Evolutionary conservation across 495 filamentous ascomycete genomes (phyloP).

Genomic region (Lophiotrema nucula): DNA sequence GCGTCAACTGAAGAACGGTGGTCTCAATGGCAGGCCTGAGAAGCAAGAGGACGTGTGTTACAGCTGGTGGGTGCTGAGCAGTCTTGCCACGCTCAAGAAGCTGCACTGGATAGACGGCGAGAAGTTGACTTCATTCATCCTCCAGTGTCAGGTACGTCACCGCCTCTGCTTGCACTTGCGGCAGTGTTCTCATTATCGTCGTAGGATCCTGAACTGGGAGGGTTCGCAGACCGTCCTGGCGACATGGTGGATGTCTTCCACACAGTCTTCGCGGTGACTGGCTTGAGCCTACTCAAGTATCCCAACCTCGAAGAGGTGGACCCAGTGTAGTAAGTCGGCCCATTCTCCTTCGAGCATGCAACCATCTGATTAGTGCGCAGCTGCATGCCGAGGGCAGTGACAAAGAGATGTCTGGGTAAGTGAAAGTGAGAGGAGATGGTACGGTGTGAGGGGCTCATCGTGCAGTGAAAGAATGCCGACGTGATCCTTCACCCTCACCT

Average conservation of each 20-base stretch:
- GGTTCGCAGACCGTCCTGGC: constrained; percentile 85
- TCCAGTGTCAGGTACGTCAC: constrained; percentile 67
- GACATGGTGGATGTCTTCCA: constrained; percentile 98
- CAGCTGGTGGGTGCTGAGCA: constrained; percentile 95
- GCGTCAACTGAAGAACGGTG: constrained; percentile 80
- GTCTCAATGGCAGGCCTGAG: constrained; percentile 90
- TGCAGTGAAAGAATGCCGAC: constrained; percentile 10
- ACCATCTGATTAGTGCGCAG: constrained; percentile 26
- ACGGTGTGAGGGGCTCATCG: too few relatives aligned
- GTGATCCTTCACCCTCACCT: neutral
- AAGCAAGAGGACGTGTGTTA: constrained; percentile 97
- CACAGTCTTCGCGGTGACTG: constrained; percentile 84
- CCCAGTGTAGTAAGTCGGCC: constrained; percentile 70
- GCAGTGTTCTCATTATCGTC: neutral
- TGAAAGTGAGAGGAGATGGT: constrained; percentile 4
- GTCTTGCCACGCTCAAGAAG: constrained; percentile 81
- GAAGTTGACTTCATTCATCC: constrained; percentile 75
- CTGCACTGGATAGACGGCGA: constrained; percentile 87
- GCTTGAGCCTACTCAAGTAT: constrained; percentile 76
- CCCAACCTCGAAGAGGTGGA: constrained; percentile 78
- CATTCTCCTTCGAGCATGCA: neutral
- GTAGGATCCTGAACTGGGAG: constrained; percentile 78
- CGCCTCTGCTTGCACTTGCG: too few relatives aligned
- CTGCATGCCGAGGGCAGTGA: constrained; percentile 43
- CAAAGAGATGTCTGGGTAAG: constrained; percentile 28